phyloP scores from a whole-genome alignment of 225 moss, liverwort and hornwort genomes.

The Physcomitrium patens region DNA sequence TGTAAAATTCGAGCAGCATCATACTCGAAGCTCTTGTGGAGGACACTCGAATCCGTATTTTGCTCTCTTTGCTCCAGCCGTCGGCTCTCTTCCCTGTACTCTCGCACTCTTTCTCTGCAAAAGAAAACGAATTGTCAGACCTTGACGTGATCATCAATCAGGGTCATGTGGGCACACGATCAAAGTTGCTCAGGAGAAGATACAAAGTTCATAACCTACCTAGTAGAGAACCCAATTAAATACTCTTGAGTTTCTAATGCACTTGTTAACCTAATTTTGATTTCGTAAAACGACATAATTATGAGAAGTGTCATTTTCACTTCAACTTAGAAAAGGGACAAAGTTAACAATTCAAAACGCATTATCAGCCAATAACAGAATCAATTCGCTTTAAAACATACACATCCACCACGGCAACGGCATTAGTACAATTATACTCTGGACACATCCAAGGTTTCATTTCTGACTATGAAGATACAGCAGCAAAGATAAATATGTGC shows the following conservation, averaged over 20 bases:
- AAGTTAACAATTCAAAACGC: not conserved
- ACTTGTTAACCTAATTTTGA: not conserved
- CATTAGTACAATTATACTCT: too few species aligned
- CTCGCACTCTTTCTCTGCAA: constrained; percentile 81
- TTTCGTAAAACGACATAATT: too few species aligned
- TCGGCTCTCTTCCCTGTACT: constrained; percentile 93
- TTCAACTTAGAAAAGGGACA: not conserved
- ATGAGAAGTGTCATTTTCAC: too few species aligned
- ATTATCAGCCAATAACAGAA: not conserved
- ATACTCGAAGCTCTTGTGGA: constrained; percentile 84
- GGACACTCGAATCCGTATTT: constrained; percentile 71
- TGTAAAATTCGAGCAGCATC: constrained; percentile 94
- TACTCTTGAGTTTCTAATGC: not conserved
- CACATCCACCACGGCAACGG: too few species aligned
- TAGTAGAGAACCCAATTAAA: constrained; percentile 1
- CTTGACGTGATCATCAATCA: not conserved
- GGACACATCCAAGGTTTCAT: too few species aligned
- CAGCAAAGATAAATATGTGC: too few species aligned
- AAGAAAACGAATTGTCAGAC: constrained; percentile 11
- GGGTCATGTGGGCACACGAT: not conserved
- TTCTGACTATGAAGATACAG: too few species aligned
- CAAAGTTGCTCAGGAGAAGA: too few species aligned
- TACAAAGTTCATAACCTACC: too few species aligned
- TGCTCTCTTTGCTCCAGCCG: constrained; percentile 90
- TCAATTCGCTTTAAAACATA: not conserved